Percentiles rank a stretch among this genome's conserved stretches.
Conservation (phyloP, 495 filamentous ascomycete genomes). For the Neurospora africana region DNA sequence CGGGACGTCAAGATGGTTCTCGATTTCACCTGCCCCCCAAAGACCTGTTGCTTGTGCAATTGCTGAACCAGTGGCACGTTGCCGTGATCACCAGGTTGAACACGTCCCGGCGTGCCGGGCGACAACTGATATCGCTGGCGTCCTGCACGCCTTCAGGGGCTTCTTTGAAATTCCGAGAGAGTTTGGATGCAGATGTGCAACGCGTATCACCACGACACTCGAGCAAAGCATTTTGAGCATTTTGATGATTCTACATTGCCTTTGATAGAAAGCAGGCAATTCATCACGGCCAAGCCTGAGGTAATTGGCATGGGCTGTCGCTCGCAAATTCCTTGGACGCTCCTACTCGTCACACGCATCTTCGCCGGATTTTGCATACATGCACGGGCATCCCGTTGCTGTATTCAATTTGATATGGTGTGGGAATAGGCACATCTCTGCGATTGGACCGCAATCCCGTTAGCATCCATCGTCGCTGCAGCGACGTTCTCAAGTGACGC, state of each 20-base stretch:
- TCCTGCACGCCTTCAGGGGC: conserved; percentile 5
- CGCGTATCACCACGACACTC: neutral
- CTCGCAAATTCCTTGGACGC: neutral
- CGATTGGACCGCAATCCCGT: neutral
- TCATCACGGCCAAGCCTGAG: neutral
- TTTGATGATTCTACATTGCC: neutral
- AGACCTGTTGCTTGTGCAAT: neutral
- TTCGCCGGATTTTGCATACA: neutral
- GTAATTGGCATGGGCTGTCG: neutral
- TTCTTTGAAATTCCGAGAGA: conserved; percentile 3
- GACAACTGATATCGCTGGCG: conserved; percentile 14
- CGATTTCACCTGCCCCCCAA: conserved; percentile 7
- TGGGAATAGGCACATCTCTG: neutral
- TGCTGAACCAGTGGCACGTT: conserved; percentile 5
- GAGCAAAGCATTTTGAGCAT: neutral
- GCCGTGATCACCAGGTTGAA: neutral
- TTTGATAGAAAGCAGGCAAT: neutral
- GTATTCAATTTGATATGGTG: neutral
- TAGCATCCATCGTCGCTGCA: neutral
- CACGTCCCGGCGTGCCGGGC: neutral
- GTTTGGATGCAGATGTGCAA: neutral
- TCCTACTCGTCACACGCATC: neutral
- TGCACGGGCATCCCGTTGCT: neutral
- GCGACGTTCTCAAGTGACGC: neutral
- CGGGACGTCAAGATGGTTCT: neutral